Evolutionary conservation across 2,329 filamentous ascomycete genomes (phyloP), one percentile per base, ranked within the genome.

Genomic region (Ophiostoma montium): DNA sequence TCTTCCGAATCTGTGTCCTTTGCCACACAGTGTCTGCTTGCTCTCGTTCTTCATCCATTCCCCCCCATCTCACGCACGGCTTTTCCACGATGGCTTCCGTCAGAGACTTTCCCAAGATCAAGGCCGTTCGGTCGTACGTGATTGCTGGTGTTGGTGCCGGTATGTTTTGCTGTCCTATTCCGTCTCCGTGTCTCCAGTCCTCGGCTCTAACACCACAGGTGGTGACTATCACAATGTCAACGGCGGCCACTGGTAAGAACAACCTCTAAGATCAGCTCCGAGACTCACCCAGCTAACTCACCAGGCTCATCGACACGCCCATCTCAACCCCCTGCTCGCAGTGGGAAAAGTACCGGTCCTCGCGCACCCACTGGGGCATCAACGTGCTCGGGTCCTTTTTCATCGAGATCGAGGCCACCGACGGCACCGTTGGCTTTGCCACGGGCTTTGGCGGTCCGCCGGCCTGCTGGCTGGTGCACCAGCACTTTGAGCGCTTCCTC

Each of bases 161-260:
- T 69, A 55, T 30, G 76, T 74, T n/a, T 27, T 12, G 12, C 21
- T 18, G 9, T 27, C n/a, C 5, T 21, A 23, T 11, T 32, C 27
- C n/a, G n/a, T n/a, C n/a, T n/a, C n/a, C n/a, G n/a, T n/a, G n/a
- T n/a, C n/a, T n/a, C n/a, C n/a, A n/a, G n/a, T n/a, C n/a, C n/a
- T n/a, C n/a, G n/a, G n/a, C n/a, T 35, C 44, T 53, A 16, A 50
- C 54, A 54, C 66, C 65, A 66, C 66, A 66, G 83, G 84, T 50
- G 84, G 84, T 54, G 85, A 90, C 63, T 95, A 95, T 64, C 89
- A 95, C 72, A 95, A 95, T 73, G 89, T 94, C 59, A 75, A 86
- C 55, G 74, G 76, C 32, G 78, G 78, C 19, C 79, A 83, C 59
- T 83, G 79, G 79, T 82, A 65, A 56, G 70, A n/a, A 7, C 23